Evolutionary conservation across 2,329 filamentous ascomycete species (phyloP).

Genomic region (Phaeophleospora eucalypticola): DNA sequence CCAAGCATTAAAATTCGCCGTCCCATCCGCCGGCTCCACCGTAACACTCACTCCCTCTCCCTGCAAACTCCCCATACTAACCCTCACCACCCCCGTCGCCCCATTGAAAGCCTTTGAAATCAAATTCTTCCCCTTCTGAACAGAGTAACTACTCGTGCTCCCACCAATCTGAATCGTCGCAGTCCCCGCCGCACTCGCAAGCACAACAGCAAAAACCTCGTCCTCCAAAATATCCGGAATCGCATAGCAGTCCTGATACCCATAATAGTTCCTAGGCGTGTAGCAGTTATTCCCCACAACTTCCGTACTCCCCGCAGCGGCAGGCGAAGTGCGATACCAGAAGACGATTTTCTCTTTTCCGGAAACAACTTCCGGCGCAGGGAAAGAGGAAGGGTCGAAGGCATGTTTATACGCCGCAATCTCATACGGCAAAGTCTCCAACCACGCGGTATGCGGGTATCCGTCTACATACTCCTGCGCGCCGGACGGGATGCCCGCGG

Average conservation of each 20-base stretch:
- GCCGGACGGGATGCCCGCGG: slow-evolving; percentile 33
- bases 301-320: slow-evolving; percentile 35
- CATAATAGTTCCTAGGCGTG: slow-evolving; percentile 33
- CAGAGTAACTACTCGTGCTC: slow-evolving; percentile 18
- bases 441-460: slow-evolving; percentile 49
- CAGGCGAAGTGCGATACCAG: slow-evolving; percentile 44
- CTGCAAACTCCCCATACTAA: slow-evolving; percentile 32
- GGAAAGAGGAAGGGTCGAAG: slow-evolving; percentile 17
- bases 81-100: slow-evolving; percentile 39
- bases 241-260: slow-evolving; percentile 17
- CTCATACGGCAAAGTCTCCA: slow-evolving; percentile 42
- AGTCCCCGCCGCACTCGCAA: slow-evolving; percentile 29
- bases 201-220: slow-evolving; percentile 43
- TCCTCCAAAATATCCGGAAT: slow-evolving; percentile 39
- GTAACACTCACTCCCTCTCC: slow-evolving; percentile 39
- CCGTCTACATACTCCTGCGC: slow-evolving; percentile 47
- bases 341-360: slow-evolving; percentile 34
- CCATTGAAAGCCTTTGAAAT: slow-evolving; percentile 35
- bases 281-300: slow-evolving; percentile 30
- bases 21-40: slow-evolving; percentile 18
- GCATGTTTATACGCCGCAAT: slow-evolving; percentile 51
- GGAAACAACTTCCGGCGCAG: slow-evolving; percentile 21
- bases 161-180: slow-evolving; percentile 40
- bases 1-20: slow-evolving; percentile 26
- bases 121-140: slow-evolving; percentile 18